Percentiles rank a stretch among this genome's conserved stretches.
These are phyloP conservation scores for Leccinum fibrillosum DNA, from an alignment of 768 basidiomycete species.

Conservation along the genomic window DNA sequence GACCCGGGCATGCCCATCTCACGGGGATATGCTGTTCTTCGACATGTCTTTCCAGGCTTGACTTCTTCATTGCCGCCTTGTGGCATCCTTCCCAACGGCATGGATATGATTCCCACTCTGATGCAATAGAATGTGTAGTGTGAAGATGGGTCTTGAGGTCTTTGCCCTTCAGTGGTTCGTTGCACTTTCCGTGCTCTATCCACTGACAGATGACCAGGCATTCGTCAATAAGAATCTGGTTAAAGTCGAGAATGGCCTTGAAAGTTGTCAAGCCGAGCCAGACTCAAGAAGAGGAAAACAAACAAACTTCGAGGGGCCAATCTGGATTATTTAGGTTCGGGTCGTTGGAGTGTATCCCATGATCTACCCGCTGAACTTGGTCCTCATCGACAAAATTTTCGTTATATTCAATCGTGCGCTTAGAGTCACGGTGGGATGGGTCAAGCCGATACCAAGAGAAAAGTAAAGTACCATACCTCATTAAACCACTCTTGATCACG, in stretches of 20 bases:
- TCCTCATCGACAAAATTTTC: background rate
- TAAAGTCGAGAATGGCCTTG: constrained; percentile 9
- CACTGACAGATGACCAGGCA: constrained; percentile 1
- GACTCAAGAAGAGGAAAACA: background rate
- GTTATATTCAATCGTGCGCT: background rate
- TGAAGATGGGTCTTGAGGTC: constrained; percentile 8
- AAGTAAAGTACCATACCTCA: background rate
- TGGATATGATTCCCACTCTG: background rate
- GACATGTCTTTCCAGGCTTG: constrained; percentile 10
- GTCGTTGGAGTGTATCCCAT: constrained; percentile 2
- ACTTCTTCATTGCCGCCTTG: background rate
- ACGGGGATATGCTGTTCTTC: constrained; percentile 10
- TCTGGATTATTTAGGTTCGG: background rate
- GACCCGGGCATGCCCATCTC: constrained; percentile 9
- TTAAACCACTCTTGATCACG: background rate
- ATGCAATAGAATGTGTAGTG: background rate
- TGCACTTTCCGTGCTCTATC: constrained; percentile 3
- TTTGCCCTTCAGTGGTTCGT: background rate
- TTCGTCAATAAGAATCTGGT: background rate
- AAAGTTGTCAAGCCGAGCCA: background rate
- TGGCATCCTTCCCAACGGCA: constrained; percentile 12
- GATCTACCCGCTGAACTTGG: background rate
- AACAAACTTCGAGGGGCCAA: constrained; percentile 1
- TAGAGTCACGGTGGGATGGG: background rate
- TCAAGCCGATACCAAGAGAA: background rate